Evolutionary conservation across 768 basidiomycete genomes (phyloP), one percentile per base, ranked within the genome.

Genomic region (Calocybe gangraenosa): DNA sequence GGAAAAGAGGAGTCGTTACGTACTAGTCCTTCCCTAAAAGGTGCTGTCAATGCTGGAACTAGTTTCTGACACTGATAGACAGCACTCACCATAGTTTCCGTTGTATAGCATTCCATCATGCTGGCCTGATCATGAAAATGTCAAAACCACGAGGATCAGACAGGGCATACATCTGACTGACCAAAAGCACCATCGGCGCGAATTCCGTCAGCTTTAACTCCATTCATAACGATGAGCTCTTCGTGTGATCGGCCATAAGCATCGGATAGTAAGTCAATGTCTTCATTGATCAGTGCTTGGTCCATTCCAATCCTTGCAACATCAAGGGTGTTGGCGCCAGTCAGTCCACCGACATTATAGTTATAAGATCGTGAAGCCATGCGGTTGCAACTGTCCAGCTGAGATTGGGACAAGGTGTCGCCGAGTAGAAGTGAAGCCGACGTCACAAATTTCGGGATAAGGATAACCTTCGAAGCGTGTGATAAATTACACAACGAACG

Each of bases 101-200:
- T 81, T 84, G 54, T 85, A 87, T 3, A 83, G 57, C 19, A 84
- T 67, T 11, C 84, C 84, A 28, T 58, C 63, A 59, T 87, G 85
- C 61, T 86, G 74, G 14, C 68, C 71, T 73, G 25, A 41, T 10
- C 15, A n/a, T 11, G 72, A 72, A 30, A 41, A 15, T 34, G 25
- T 41, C 7, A 23, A 19, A 3, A 40, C 17, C 19, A 33, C 14
- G 22, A n/a, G 2, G 7, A 7, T 14, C 15, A 2, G 30, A 28
- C n/a, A 46, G 6, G 25, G 6, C 75, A 59, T 15, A 6, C 13
- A 3, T 23, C 18, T 10, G 15, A 40, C 61, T 49, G 54, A 68
- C 73, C 72, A 49, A 78, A 78, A 23, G 73, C 70, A 7, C 75
- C 76, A 53, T 78, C 76, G 7, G 69, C 56, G 34, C 71, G 66